Evolutionary conservation across 2,329 filamentous ascomycete genomes (phyloP).

Genomic region (Botrytis squamosa): DNA sequence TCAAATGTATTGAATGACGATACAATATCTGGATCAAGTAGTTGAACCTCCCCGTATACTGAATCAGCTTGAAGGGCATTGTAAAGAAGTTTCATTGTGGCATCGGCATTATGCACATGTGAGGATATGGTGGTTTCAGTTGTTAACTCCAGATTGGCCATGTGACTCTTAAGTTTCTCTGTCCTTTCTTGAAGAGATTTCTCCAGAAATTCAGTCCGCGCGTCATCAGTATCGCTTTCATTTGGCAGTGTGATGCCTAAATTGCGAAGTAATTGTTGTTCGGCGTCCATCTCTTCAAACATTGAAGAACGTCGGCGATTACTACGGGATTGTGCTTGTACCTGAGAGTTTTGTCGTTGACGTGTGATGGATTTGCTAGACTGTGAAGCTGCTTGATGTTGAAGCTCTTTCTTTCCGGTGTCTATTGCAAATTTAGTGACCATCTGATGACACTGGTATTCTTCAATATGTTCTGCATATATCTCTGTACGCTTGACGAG

Average conservation of each 20-base stretch:
- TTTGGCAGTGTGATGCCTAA: constrained; percentile 47
- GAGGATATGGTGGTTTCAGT: constrained; percentile 48
- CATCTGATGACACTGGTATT: constrained; percentile 48
- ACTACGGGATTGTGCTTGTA: constrained; percentile 35
- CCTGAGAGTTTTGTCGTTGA: constrained; percentile 25
- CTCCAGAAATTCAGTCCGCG: constrained; percentile 35
- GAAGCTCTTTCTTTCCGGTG: constrained; percentile 47
- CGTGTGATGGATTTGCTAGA: constrained; percentile 23
- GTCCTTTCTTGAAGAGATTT: constrained; percentile 41
- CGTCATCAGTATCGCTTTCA: constrained; percentile 35
- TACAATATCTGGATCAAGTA: constrained; percentile 55
- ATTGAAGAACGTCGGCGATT: constrained; percentile 34
- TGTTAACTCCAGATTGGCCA: constrained; percentile 48
- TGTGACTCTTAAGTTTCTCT: constrained; percentile 47
- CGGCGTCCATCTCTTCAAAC: constrained; percentile 41
- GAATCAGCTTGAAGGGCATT: constrained; percentile 56
- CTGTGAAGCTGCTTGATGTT: constrained; percentile 15
- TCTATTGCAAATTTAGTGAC: constrained; percentile 43
- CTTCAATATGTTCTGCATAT: constrained; percentile 45
- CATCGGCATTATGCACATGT: constrained; percentile 48
- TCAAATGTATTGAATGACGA: constrained; percentile 45
- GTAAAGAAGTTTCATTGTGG: constrained; percentile 50
- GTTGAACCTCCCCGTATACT: constrained; percentile 47
- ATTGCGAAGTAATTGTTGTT: constrained; percentile 46
- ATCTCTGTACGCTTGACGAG: constrained; percentile 49